phyloP scores from a whole-genome alignment of 106 monocot species.

The Dendrobium chrysotoxum region DNA sequence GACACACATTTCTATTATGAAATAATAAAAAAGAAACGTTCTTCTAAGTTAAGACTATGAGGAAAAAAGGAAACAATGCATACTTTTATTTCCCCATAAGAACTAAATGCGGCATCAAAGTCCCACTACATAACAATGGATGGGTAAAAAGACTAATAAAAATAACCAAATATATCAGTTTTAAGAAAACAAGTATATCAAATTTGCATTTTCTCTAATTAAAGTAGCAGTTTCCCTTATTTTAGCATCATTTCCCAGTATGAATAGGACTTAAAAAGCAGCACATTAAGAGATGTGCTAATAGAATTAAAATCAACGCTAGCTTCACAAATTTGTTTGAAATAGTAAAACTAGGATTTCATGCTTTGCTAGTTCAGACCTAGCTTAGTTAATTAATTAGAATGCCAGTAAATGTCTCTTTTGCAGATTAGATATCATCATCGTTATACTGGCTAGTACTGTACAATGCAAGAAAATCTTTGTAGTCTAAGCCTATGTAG shows the following conservation, averaged over 20 bases:
- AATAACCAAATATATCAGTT: too few species aligned
- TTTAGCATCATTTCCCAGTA: not conserved
- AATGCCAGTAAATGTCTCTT: not conserved
- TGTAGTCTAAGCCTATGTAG: not conserved
- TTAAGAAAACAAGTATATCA: not conserved
- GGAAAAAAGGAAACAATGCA: too few species aligned
- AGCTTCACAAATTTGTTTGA: not conserved
- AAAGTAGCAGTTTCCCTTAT: not conserved
- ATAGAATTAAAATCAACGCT: not conserved
- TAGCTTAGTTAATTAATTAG: not conserved
- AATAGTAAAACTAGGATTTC: not conserved
- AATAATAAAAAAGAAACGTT: too few species aligned
- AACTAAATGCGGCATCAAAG: too few species aligned
- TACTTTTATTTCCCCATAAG: too few species aligned
- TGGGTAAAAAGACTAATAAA: too few species aligned
- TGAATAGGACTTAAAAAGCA: not conserved
- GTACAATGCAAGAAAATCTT: not conserved
- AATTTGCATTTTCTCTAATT: not conserved
- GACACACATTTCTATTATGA: too few species aligned
- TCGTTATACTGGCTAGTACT: not conserved
- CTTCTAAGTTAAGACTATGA: too few species aligned
- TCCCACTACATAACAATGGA: too few species aligned
- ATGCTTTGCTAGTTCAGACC: not conserved
- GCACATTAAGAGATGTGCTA: not conserved
- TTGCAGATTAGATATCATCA: not conserved